Conservation (phyloP, 176 grass and related monocot species). For the Microstegium vimineum region DNA sequence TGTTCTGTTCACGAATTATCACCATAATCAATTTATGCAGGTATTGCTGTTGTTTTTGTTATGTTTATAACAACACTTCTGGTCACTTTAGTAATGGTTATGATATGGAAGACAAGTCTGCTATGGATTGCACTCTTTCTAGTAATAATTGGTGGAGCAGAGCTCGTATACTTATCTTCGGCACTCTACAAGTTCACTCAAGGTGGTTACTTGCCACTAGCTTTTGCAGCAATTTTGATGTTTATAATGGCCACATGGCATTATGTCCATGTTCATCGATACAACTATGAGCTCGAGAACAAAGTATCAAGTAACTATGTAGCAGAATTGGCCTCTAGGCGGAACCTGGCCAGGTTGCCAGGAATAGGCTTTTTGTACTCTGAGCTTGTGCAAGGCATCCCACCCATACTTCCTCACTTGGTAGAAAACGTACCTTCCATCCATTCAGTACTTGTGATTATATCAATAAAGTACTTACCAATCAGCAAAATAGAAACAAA, state of each 20-base stretch:
- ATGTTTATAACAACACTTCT: constrained; percentile 66
- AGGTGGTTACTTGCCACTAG: constrained; percentile 64
- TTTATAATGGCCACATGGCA: constrained; percentile 67
- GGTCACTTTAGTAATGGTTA: constrained; percentile 55
- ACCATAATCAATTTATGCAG: constrained; percentile 31
- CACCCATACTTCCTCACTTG: constrained; percentile 68
- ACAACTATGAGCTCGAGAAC: constrained; percentile 60
- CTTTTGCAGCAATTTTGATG: constrained; percentile 51
- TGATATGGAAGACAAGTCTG: constrained; percentile 61
- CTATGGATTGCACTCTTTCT: constrained; percentile 42
- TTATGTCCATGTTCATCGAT: constrained; percentile 59
- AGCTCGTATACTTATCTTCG: constrained; percentile 58
- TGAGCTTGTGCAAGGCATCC: constrained; percentile 67
- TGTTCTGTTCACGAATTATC: background rate
- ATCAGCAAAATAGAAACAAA: constrained; percentile 53
- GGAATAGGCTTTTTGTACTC: constrained; percentile 68
- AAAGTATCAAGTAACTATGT: constrained; percentile 54
- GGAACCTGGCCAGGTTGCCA: constrained; percentile 38
- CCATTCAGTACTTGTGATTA: constrained; percentile 61
- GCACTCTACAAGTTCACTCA: constrained; percentile 60
- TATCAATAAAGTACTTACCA: constrained; percentile 64
- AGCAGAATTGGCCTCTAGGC: constrained; percentile 29
- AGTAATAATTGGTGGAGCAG: constrained; percentile 44
- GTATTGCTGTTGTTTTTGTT: constrained; percentile 69
- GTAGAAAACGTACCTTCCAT: constrained; percentile 54